A percentile compares a stretch with the other conserved stretches of the same genome.
phyloP scores from a whole-genome alignment of 352 stramenopile species.

The Pythium rhizo-oryzae region DNA sequence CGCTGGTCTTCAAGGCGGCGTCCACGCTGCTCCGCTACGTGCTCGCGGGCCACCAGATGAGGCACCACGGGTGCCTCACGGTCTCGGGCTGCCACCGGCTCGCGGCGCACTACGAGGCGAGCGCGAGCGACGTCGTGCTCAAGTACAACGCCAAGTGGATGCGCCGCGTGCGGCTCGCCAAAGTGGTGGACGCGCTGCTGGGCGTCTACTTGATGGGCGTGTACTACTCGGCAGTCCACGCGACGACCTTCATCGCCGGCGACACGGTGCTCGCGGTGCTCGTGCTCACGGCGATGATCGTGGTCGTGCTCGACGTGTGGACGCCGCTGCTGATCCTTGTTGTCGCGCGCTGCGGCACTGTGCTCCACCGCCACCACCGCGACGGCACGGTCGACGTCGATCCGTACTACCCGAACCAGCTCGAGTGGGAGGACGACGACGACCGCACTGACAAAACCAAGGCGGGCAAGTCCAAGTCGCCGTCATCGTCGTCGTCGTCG shows the following conservation, averaged over 20 bases:
- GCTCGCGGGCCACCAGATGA: slow-evolving; percentile 58
- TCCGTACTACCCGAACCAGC: slow-evolving; percentile 66
- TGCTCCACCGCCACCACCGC: slow-evolving; percentile 58
- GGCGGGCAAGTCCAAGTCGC: neutral
- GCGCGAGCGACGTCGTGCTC: slow-evolving; percentile 57
- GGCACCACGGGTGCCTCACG: slow-evolving; percentile 59
- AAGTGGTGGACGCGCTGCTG: slow-evolving; percentile 50
- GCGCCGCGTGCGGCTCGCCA: slow-evolving; percentile 57
- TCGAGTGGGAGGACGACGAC: slow-evolving; percentile 62
- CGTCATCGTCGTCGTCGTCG: slow-evolving; percentile 14
- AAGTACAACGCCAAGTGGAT: slow-evolving; percentile 72
- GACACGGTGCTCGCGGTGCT: slow-evolving; percentile 47
- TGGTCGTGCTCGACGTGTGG: slow-evolving; percentile 71
- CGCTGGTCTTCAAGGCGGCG: slow-evolving; percentile 59
- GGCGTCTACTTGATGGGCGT: slow-evolving; percentile 74
- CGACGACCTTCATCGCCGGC: slow-evolving; percentile 53
- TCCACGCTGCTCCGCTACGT: slow-evolving; percentile 61
- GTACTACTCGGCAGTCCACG: slow-evolving; percentile 67
- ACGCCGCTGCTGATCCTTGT: slow-evolving; percentile 67
- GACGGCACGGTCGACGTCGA: slow-evolving; percentile 60
- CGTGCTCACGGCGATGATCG: slow-evolving; percentile 40
- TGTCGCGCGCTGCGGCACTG: slow-evolving; percentile 51
- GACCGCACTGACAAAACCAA: slow-evolving; percentile 18
- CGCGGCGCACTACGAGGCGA: slow-evolving; percentile 34
- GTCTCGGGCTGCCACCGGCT: slow-evolving; percentile 48